A percentile compares a stretch with the other conserved stretches of the same genome.
Evolutionary conservation across 2,329 filamentous ascomycete species (phyloP).

Genomic region (Colletotrichum sidae): DNA sequence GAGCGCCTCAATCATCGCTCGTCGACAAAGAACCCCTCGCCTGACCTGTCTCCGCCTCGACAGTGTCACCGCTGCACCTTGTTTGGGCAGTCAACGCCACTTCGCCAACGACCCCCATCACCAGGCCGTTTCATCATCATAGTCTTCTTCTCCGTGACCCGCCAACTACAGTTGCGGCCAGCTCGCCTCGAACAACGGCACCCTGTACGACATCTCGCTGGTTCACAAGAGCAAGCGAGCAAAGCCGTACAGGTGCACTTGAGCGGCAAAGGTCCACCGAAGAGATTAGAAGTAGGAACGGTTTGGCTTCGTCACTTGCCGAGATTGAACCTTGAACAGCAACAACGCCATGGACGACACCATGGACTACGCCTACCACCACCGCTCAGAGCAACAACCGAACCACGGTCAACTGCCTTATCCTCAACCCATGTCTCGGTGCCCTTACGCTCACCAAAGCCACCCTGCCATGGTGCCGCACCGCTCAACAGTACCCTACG

Average conservation of each 20-base stretch:
- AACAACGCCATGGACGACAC: conserved; percentile 27
- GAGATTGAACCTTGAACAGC: not conserved
- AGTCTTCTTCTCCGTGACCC: not conserved
- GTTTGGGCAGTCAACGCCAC: conserved; percentile 14
- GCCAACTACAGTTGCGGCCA: not conserved
- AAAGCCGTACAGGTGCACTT: conserved; percentile 19
- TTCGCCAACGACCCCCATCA: conserved; percentile 11
- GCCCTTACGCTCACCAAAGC: conserved; percentile 20
- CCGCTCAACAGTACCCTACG: conserved; percentile 40
- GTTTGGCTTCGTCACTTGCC: not conserved
- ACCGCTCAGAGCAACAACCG: conserved; percentile 20
- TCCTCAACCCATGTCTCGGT: conserved; percentile 20
- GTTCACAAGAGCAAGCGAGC: conserved; percentile 19
- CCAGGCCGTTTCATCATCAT: not conserved
- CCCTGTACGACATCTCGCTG: conserved; percentile 5
- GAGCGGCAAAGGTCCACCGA: not conserved
- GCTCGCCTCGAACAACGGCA: conserved; percentile 11
- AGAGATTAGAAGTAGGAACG: not conserved
- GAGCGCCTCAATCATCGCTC: conserved; percentile 12
- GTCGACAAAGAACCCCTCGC: conserved; percentile 28
- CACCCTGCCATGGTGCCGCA: conserved; percentile 10
- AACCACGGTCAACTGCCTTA: conserved; percentile 24
- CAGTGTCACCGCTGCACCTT: not conserved
- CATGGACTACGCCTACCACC: conserved; percentile 36
- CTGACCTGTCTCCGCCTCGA: not conserved